phyloP scores from a whole-genome alignment of 805 yeast genomes.

The Candida argentea region DNA sequence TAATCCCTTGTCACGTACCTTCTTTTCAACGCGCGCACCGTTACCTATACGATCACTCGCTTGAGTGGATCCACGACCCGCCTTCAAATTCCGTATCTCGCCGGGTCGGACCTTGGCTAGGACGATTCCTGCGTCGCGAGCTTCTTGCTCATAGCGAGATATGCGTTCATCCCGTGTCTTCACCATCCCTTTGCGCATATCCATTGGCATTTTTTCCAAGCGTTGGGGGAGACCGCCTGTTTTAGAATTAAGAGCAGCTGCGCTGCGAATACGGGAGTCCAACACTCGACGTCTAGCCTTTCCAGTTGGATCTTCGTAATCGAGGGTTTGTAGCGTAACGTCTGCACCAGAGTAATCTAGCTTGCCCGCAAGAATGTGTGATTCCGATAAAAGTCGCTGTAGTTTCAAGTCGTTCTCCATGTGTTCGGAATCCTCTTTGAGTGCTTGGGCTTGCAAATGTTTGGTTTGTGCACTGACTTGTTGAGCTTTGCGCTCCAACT shows the following conservation, averaged over 20 bases:
- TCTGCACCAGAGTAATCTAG: slow-evolving; percentile 55
- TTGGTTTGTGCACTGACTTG: slow-evolving; percentile 18
- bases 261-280: slow-evolving; percentile 42
- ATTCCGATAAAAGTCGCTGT: slow-evolving; percentile 60
- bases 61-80: slow-evolving; percentile 44
- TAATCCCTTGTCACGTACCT: slow-evolving; percentile 65
- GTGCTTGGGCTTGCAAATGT: slow-evolving; percentile 24
- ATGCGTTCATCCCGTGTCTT: slow-evolving; percentile 43
- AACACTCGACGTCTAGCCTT: slow-evolving; percentile 58
- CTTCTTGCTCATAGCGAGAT: slow-evolving; percentile 57
- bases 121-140: slow-evolving; percentile 86
- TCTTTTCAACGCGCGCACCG: slow-evolving; percentile 26
- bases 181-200: slow-evolving; percentile 77
- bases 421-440: slow-evolving; percentile 38
- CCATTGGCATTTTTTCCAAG: slow-evolving; percentile 80
- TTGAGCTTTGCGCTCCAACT: slow-evolving; percentile 17
- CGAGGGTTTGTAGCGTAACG: slow-evolving; percentile 50
- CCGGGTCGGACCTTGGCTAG: slow-evolving; percentile 63
- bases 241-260: slow-evolving; percentile 32
- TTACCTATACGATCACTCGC: slow-evolving; percentile 44
- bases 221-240: slow-evolving; percentile 34
- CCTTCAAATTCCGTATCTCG: slow-evolving; percentile 45
- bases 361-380: slow-evolving; percentile 47
- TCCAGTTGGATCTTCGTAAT: slow-evolving; percentile 56
- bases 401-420: slow-evolving; percentile 62